phyloP scores from a whole-genome alignment of 202 grass and related monocot genomes.

The Schoenoplectus triqueter region DNA sequence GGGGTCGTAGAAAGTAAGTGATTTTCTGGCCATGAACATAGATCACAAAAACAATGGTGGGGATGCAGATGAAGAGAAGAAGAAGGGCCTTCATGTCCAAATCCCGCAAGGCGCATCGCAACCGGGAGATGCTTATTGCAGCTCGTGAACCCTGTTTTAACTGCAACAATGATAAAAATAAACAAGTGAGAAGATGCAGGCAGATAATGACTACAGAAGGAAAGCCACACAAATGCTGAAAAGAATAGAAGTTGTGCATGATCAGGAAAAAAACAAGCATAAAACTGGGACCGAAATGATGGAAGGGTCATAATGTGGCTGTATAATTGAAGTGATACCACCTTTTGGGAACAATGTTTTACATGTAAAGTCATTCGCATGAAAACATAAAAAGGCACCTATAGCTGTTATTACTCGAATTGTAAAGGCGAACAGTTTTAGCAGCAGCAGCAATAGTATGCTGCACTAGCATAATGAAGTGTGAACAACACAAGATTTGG shows the following conservation, averaged over 20 bases:
- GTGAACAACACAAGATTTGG: not conserved
- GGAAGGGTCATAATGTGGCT: conserved; percentile 20
- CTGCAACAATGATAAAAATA: conserved; percentile 42
- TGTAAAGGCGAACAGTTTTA: not conserved
- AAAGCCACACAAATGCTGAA: conserved; percentile 9
- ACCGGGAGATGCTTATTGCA: conserved; percentile 72
- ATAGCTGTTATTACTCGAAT: not conserved
- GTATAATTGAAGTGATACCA: conserved; percentile 11
- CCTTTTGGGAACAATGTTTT: not conserved
- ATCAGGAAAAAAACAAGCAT: conserved; percentile 3
- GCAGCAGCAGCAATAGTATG: not conserved
- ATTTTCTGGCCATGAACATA: conserved; percentile 88
- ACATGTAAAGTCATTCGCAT: not conserved
- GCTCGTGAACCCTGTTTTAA: conserved; percentile 70
- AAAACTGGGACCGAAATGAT: conserved; percentile 6
- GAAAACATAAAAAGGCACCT: not conserved
- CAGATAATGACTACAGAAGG: not conserved
- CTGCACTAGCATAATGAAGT: not conserved
- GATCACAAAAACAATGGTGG: conserved; percentile 60
- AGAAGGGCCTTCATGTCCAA: conserved; percentile 81
- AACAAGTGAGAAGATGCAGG: not conserved
- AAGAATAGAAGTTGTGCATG: conserved; percentile 16
- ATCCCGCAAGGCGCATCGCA: conserved; percentile 67
- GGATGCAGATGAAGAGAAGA: conserved; percentile 64
- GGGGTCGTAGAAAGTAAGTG: conserved; percentile 82